A percentile compares a stretch with the other conserved stretches of the same genome.
Conservation (phyloP, 2,329 filamentous ascomycete genomes). For the Colletotrichum acutatum region DNA sequence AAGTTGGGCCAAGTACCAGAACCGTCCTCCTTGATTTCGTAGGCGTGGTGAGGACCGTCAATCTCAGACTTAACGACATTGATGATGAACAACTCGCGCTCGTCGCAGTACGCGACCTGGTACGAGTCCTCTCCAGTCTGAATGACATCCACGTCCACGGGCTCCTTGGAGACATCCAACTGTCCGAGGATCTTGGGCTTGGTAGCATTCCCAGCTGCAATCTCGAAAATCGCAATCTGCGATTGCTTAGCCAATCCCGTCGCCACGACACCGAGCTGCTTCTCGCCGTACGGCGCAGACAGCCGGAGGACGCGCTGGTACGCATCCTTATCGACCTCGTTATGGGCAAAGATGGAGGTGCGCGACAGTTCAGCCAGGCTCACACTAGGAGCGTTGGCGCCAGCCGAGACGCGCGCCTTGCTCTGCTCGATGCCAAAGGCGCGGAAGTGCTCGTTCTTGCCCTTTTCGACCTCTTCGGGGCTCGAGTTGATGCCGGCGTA, state of each 20-base stretch:
- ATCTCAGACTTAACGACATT: slow-evolving; percentile 56
- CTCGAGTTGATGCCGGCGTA: slow-evolving; percentile 90
- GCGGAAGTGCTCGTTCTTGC: slow-evolving; percentile 86
- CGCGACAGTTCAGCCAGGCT: slow-evolving; percentile 64
- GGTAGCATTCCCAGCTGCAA: slow-evolving; percentile 61
- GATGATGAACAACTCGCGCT: slow-evolving; percentile 78
- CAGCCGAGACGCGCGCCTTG: slow-evolving; percentile 46
- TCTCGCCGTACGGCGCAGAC: slow-evolving; percentile 53
- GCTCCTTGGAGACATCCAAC: slow-evolving; percentile 65
- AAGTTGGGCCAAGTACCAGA: slow-evolving; percentile 60
- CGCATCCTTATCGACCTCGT: slow-evolving; percentile 59
- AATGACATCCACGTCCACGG: slow-evolving; percentile 76
- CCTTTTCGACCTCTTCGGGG: slow-evolving; percentile 75
- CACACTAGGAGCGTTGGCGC: slow-evolving; percentile 43
- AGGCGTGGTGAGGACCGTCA: slow-evolving; percentile 64
- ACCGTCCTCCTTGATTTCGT: slow-evolving; percentile 63
- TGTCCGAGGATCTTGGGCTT: slow-evolving; percentile 61
- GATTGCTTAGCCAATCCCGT: slow-evolving; percentile 80
- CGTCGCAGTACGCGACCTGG: slow-evolving; percentile 81
- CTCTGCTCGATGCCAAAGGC: slow-evolving; percentile 71
- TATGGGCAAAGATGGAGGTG: slow-evolving; percentile 61
- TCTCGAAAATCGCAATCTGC: slow-evolving; percentile 85
- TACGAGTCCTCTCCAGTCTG: slow-evolving; percentile 72
- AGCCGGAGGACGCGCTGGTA: slow-evolving; percentile 71
- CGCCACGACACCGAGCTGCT: slow-evolving; percentile 79